Evolutionary conservation across 2,329 filamentous ascomycete species (phyloP).

Genomic region (Fulvia fulva): DNA sequence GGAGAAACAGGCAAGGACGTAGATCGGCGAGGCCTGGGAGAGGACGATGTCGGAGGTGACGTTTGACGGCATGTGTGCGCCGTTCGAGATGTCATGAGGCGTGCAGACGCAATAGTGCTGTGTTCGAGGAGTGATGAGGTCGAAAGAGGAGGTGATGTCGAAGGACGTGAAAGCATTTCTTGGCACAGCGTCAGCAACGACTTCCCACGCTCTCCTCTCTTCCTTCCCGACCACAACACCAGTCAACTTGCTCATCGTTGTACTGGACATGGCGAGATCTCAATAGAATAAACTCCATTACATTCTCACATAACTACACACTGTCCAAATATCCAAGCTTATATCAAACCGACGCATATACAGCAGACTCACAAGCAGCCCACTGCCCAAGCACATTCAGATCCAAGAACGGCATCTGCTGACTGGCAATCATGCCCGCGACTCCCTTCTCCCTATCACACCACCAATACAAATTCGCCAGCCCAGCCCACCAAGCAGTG

Average conservation of each 20-base stretch:
- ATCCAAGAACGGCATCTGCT: background rate
- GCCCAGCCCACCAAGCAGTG: slow-evolving; percentile 31
- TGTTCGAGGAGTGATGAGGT: background rate
- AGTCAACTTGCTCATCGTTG: no score
- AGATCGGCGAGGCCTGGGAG: background rate
- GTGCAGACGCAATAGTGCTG: background rate
- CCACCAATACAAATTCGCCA: background rate
- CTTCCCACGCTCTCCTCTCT: background rate
- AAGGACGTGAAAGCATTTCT: background rate
- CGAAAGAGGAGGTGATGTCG: background rate
- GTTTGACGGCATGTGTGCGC: background rate
- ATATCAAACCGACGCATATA: background rate
- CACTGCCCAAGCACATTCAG: background rate
- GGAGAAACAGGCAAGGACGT: background rate
- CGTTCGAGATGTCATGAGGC: background rate
- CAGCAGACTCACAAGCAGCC: background rate
- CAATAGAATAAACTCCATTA: background rate
- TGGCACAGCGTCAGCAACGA: background rate
- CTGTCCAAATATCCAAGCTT: background rate
- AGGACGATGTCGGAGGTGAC: background rate
- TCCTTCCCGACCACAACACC: background rate
- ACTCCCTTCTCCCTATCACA: background rate
- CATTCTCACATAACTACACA: background rate
- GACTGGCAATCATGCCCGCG: background rate
- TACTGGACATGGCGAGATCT: no score